Percentiles rank a stretch among this genome's conserved stretches.
Conservation (phyloP, 2,329 filamentous ascomycete genomes). For the Aspergillus awamori region DNA sequence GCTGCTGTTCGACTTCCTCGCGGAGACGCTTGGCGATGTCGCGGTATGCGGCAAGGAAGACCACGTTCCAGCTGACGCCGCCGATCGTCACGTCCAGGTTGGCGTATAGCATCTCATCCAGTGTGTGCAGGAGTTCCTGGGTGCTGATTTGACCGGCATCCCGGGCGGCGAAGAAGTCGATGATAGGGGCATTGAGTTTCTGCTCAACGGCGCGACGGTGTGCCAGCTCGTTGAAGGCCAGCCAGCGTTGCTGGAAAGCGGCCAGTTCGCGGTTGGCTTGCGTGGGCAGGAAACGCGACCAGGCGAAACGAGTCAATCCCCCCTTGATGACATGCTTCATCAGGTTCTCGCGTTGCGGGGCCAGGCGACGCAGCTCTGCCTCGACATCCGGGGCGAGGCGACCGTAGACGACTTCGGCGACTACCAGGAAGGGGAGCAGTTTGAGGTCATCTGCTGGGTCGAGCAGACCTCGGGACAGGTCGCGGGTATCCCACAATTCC, state of each 20-base stretch:
- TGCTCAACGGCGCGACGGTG: slow-evolving; percentile 6
- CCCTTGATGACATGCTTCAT: slow-evolving; percentile 40
- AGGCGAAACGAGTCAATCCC: slow-evolving; percentile 34
- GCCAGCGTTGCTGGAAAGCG: slow-evolving; percentile 36
- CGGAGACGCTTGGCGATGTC: slow-evolving; percentile 35
- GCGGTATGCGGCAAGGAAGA: slow-evolving; percentile 45
- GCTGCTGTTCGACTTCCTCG: background rate
- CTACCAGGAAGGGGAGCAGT: slow-evolving; percentile 43
- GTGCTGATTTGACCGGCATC: slow-evolving; percentile 26
- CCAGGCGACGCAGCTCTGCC: slow-evolving; percentile 24
- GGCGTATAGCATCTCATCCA: slow-evolving; percentile 52
- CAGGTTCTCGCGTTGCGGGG: slow-evolving; percentile 35
- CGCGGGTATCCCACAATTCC: background rate
- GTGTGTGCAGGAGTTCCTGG: slow-evolving; percentile 44
- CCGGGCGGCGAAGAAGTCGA: slow-evolving; percentile 13
- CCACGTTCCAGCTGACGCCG: slow-evolving; percentile 48
- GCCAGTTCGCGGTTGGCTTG: slow-evolving; percentile 29
- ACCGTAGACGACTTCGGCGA: slow-evolving; percentile 47
- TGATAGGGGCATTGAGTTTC: slow-evolving; percentile 12
- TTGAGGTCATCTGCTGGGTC: slow-evolving; percentile 36
- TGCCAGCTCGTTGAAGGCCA: slow-evolving; percentile 37
- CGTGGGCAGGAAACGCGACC: slow-evolving; percentile 19
- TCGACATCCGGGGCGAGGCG: slow-evolving; percentile 27
- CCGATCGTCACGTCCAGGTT: slow-evolving; percentile 53
- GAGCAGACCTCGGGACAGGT: slow-evolving; percentile 1